phyloP scores from a whole-genome alignment of 2,329 filamentous ascomycete species.

The Sclerotinia trifoliorum region DNA sequence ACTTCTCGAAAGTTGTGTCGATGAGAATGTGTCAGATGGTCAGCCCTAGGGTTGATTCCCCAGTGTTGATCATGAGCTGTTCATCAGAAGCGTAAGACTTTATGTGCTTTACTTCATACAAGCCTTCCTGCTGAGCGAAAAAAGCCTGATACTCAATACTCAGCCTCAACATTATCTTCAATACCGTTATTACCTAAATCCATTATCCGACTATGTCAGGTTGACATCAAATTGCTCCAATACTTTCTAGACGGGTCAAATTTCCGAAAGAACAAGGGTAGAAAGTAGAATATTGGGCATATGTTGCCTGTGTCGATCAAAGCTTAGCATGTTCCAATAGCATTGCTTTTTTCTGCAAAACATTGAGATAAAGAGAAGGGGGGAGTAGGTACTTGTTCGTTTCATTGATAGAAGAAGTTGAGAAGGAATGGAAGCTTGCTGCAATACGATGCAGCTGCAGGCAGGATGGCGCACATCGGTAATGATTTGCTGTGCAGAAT shows the following conservation, averaged over 20 bases:
- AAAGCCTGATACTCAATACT: background rate
- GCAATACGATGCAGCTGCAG: background rate
- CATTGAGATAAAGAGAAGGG: background rate
- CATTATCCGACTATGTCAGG: background rate
- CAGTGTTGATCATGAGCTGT: background rate
- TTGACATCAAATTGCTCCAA: background rate
- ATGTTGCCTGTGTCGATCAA: constrained; percentile 20
- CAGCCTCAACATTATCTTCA: background rate
- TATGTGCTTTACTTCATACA: background rate
- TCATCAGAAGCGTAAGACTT: background rate
- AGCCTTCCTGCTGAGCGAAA: background rate
- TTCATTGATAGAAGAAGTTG: background rate
- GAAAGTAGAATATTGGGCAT: constrained; percentile 5
- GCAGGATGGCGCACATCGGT: background rate
- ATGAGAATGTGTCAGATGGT: background rate
- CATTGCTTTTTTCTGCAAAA: background rate
- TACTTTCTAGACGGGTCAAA: background rate
- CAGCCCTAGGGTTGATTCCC: constrained; percentile 1
- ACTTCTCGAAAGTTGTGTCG: background rate
- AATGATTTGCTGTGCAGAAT: background rate
- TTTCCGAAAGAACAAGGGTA: constrained; percentile 8
- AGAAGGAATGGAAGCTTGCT: background rate
- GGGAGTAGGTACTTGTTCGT: background rate
- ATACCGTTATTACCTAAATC: background rate
- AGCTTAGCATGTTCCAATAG: constrained; percentile 8